Evolutionary conservation across 108 stramenopile genomes (phyloP).

Genomic region (Aurantiochytrium sp.): DNA sequence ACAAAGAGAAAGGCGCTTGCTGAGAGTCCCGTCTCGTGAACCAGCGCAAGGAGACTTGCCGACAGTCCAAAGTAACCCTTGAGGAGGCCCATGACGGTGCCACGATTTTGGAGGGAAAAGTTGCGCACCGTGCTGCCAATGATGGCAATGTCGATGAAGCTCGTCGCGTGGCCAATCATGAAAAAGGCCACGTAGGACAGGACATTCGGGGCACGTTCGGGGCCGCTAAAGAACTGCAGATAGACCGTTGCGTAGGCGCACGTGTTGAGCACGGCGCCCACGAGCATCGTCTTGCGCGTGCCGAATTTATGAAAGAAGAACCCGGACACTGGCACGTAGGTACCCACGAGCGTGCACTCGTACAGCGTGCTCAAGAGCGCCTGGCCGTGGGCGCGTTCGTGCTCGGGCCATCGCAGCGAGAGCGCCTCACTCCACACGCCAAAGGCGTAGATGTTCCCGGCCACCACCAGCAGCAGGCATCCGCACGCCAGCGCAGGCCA

Average conservation of each 20-base stretch:
- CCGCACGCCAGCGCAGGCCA: background rate
- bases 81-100: slow-evolving; percentile 9
- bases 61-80: slow-evolving; percentile 13
- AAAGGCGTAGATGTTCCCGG: slow-evolving; percentile 7
- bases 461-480: background rate
- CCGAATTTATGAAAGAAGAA: background rate
- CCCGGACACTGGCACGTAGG: background rate
- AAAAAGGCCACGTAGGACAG: background rate
- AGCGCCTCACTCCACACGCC: slow-evolving; percentile 6
- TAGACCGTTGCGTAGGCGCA: background rate
- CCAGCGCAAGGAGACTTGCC: background rate
- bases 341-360: background rate
- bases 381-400: background rate
- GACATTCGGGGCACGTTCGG: background rate
- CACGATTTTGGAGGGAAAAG: background rate
- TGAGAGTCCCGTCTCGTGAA: background rate
- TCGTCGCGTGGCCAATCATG: background rate
- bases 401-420: background rate
- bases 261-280: background rate
- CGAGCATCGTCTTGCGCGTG: background rate
- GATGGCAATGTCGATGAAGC: background rate
- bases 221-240: background rate
- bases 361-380: background rate
- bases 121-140: background rate
- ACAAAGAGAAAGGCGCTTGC: background rate